Base-by-base conservation (phyloP, 1,284 basidiomycete genomes). In the Cutaneotrichosporon sp. region DNA sequence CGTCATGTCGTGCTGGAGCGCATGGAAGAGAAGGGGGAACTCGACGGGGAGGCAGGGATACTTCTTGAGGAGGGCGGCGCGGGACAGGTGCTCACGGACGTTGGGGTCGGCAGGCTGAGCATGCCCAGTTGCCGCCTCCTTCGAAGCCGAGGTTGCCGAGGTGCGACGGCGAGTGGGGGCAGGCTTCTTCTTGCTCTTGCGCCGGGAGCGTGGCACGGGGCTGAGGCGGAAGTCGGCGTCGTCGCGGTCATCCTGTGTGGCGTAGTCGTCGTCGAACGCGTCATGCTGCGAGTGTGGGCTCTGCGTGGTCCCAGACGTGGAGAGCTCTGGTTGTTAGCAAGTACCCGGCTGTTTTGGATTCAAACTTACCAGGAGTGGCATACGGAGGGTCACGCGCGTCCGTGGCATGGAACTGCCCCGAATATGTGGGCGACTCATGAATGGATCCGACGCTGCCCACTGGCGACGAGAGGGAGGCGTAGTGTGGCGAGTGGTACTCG, bases 11-110 rank as follows among this genome's bases (percentile, higher is more conserved):
- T 72, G 70, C 53, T 72, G 72, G 24, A 79, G 65, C 1, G 76
- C 73, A 60, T 75, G 72, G 69, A 77, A 79, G 72, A 80, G 77
- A n/a, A 80, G 68, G 0, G 79, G 79, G 67, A 69, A 79, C 0
- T 63, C 59, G n/a, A 69, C 66, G 2, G 73, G 72, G 47, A 79
- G 64, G 10, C 70, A 60, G 8, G 72, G 71, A 57, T 79, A 77
- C 14, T 65, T 65, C 51, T 72, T 61, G 36, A 75, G 63, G 18
- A 80, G 60, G 5, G 22, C 42, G 16, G 54, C 18, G 7, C 34
- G 52, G 2, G 52, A 38, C 4, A 38, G 10, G 36, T 11, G 13
- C n/a, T 11, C 27, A 29, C 7, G 13, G 27, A 22, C 50, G 50
- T 20, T 29, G 29, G 29, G 5, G 29, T 34, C 27, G 45, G 24